These are phyloP conservation scores for Thalassiosira mediterranea DNA, from an alignment of 352 stramenopile genomes.

Conservation along the genomic window DNA sequence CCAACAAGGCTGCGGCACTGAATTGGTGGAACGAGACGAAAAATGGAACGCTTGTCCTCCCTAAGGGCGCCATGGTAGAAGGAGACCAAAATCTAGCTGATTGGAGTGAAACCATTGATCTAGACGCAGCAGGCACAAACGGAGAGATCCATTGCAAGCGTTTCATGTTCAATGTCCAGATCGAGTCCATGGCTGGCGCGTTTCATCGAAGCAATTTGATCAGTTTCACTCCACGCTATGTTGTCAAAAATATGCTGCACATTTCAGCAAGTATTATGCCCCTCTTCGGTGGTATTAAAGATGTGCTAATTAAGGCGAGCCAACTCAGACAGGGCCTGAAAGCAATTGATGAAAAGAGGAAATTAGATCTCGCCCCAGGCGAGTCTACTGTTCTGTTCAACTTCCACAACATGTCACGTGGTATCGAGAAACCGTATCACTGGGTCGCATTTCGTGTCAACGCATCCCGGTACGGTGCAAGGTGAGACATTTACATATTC, in stretches of 20 bases:
- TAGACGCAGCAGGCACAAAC: conserved; percentile 36
- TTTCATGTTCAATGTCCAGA: conserved; percentile 42
- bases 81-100: conserved; percentile 27
- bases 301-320: conserved; percentile 22
- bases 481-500: no score
- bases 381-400: conserved; percentile 44
- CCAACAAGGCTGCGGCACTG: conserved; percentile 6
- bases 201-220: conserved; percentile 52
- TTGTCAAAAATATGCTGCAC: conserved; percentile 62
- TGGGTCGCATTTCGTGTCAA: conserved; percentile 55
- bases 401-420: conserved; percentile 24
- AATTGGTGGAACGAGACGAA: conserved; percentile 48
- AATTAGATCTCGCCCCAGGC: conserved; percentile 19
- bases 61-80: conserved; percentile 19
- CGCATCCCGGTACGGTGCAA: conserved; percentile 14
- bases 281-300: conserved; percentile 26
- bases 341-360: conserved; percentile 10
- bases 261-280: conserved; percentile 49
- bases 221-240: conserved; percentile 51
- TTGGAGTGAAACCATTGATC: conserved; percentile 51
- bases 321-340: conserved; percentile 18
- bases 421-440: conserved; percentile 11
- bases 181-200: conserved; percentile 54
- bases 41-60: conserved; percentile 51
- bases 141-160: conserved; percentile 49